phyloP scores from a whole-genome alignment of 2,329 filamentous ascomycete species.

The Phialemoniopsis sp. region DNA sequence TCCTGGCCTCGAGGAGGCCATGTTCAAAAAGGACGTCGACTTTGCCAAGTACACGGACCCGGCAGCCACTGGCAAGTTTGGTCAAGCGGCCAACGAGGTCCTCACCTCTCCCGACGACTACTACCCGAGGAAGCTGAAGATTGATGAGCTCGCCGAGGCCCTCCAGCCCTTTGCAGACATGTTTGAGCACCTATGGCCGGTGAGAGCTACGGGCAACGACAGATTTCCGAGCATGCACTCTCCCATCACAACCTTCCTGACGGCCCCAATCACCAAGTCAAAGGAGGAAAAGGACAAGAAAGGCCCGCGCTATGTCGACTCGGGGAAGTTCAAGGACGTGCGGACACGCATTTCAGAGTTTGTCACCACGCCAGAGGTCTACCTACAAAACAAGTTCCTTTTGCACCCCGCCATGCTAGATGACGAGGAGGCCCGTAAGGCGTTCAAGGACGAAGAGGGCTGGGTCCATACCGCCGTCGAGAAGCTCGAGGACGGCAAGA shows the following conservation, averaged over 20 bases:
- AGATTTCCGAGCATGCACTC: slow-evolving; percentile 77
- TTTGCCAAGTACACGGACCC: slow-evolving; percentile 39
- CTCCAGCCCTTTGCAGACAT: slow-evolving; percentile 71
- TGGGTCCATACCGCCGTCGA: slow-evolving; percentile 80
- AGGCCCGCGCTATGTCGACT: slow-evolving; percentile 57
- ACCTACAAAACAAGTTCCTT: slow-evolving; percentile 78
- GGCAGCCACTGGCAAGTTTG: slow-evolving; percentile 16
- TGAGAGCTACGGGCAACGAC: slow-evolving; percentile 82
- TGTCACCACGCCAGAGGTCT: slow-evolving; percentile 66
- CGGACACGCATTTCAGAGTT: slow-evolving; percentile 81
- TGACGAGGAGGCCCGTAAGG: slow-evolving; percentile 47
- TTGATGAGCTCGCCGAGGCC: slow-evolving; percentile 45
- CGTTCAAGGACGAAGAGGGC: slow-evolving; percentile 56
- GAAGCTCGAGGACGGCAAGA: slow-evolving; percentile 60
- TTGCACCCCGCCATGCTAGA: slow-evolving; percentile 75
- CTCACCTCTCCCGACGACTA: slow-evolving; percentile 53
- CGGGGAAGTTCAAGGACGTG: slow-evolving; percentile 66
- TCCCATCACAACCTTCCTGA: slow-evolving; percentile 79
- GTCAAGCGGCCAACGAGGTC: slow-evolving; percentile 25
- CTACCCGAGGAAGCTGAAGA: slow-evolving; percentile 49
- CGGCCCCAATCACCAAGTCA: slow-evolving; percentile 64
- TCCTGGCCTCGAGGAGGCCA: slow-evolving; percentile 82
- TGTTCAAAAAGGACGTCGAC: slow-evolving; percentile 68
- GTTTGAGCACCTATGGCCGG: slow-evolving; percentile 85
- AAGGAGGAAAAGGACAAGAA: slow-evolving; percentile 67